Percentiles rank a stretch among this genome's conserved stretches.
phyloP scores from a whole-genome alignment of 805 yeast species.

The Candida endomychidarum region DNA sequence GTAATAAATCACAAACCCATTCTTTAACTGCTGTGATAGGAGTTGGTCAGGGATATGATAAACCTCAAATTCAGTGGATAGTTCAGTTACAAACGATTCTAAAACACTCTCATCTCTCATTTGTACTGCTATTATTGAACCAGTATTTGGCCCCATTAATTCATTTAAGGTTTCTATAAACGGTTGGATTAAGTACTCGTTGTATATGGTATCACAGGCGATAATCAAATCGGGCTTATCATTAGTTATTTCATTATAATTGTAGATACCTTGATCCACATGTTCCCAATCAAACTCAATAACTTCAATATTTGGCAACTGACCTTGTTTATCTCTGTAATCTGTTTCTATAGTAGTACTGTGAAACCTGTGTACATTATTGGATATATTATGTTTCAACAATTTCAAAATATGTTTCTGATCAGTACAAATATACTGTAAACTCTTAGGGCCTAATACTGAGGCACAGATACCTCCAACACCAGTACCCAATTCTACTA shows the following conservation, averaged over 20 bases:
- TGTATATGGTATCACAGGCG: slow-evolving; percentile 68
- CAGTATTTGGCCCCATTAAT: slow-evolving; percentile 36
- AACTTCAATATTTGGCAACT: slow-evolving; percentile 38
- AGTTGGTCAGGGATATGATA: slow-evolving; percentile 30
- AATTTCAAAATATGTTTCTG: slow-evolving; percentile 55
- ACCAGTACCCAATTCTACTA: slow-evolving; percentile 66
- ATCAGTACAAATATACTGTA: slow-evolving; percentile 54
- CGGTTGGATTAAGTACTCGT: slow-evolving; percentile 54
- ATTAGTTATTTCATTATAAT: slow-evolving; percentile 16
- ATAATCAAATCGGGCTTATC: slow-evolving; percentile 46
- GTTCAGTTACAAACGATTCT: slow-evolving; percentile 42
- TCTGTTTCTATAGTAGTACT: slow-evolving; percentile 2
- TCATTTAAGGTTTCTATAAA: slow-evolving; percentile 44
- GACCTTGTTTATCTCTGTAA: slow-evolving; percentile 1
- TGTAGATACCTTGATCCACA: slow-evolving; percentile 32
- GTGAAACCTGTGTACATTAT: slow-evolving; percentile 26
- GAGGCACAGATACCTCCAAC: slow-evolving; percentile 51
- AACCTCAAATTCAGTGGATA: slow-evolving; percentile 33
- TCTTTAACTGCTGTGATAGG: slow-evolving; percentile 29
- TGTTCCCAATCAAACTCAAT: slow-evolving; percentile 65
- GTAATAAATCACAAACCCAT: slow-evolving; percentile 50
- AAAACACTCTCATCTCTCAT: slow-evolving; percentile 52
- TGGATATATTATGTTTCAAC: slow-evolving; percentile 44
- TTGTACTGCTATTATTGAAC: slow-evolving; percentile 49
- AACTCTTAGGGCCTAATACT: slow-evolving; percentile 32